Evolutionary conservation across 73 alveolate species (phyloP).

Genomic region (Loxodes magnus): DNA sequence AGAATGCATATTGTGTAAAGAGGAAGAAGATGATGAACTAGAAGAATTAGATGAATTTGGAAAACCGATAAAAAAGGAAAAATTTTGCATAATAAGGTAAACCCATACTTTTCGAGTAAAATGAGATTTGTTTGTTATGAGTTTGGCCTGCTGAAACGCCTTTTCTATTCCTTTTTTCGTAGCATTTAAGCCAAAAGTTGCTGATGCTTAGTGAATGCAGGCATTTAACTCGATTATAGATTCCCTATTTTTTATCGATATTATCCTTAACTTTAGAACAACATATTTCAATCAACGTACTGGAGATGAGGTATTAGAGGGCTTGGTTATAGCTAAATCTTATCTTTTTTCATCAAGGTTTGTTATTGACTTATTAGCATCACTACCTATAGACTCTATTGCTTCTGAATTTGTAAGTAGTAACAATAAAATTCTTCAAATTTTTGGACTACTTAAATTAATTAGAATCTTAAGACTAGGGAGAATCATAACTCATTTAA

Average conservation of each 20-base stretch:
- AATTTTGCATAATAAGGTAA: too few relatives aligned
- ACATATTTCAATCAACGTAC: constrained; percentile 12
- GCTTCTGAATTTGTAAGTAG: neutral
- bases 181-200: constrained; percentile 30
- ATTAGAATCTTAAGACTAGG: constrained; percentile 28
- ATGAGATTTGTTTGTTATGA: constrained; percentile 41
- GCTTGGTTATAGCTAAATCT: constrained; percentile 15
- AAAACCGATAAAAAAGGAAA: too few relatives aligned
- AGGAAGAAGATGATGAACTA: too few relatives aligned
- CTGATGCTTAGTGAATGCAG: too few relatives aligned
- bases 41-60: too few relatives aligned
- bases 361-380: constrained; percentile 27
- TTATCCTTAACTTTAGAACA: constrained; percentile 45
- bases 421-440: neutral
- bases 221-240: too few relatives aligned
- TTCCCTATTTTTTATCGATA: constrained; percentile 27
- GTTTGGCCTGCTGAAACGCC: constrained; percentile 25
- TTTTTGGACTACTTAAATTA: constrained; percentile 4
- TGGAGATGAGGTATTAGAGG: constrained; percentile 37
- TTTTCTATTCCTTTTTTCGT: constrained; percentile 35
- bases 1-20: too few relatives aligned
- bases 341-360: constrained; percentile 25
- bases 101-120: too few relatives aligned
- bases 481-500: constrained; percentile 24
- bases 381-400: constrained; percentile 12